These are phyloP conservation scores for Chalciporus piperatus DNA, from an alignment of 768 basidiomycete species.

Conservation along the genomic window DNA sequence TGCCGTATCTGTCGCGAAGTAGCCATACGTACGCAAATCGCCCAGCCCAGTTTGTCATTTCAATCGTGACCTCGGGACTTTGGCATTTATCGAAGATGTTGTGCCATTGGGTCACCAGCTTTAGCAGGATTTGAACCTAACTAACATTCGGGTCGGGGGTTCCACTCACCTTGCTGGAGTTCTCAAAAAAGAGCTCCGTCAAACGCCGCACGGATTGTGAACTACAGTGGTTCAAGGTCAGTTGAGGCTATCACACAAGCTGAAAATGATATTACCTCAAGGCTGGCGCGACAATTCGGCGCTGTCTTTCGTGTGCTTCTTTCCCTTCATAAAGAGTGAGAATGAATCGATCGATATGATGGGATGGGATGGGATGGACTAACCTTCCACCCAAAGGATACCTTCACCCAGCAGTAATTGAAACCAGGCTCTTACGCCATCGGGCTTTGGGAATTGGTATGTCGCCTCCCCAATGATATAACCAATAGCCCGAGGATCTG, in stretches of 20 bases:
- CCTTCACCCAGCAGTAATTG: conserved; percentile 58
- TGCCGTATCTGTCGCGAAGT: neutral
- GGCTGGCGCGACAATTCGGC: conserved; percentile 52
- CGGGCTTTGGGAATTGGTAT: conserved; percentile 60
- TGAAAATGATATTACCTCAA: conserved; percentile 40
- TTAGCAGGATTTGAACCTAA: conserved; percentile 5
- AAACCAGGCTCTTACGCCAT: conserved; percentile 64
- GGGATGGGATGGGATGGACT: conserved; percentile 1
- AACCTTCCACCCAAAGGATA: conserved; percentile 66
- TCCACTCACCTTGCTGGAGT: conserved; percentile 38
- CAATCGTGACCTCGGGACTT: conserved; percentile 43
- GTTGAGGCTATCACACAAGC: neutral
- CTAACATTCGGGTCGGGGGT: neutral
- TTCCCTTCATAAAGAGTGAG: conserved; percentile 38
- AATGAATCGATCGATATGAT: neutral
- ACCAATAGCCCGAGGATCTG: conserved; percentile 49
- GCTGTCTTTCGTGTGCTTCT: conserved; percentile 54
- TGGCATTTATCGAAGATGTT: conserved; percentile 42
- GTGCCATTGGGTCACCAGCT: conserved; percentile 50
- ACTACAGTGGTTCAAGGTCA: conserved; percentile 27
- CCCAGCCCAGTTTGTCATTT: conserved; percentile 57
- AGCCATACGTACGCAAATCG: conserved; percentile 52
- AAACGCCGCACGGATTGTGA: conserved; percentile 53
- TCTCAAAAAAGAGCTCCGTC: conserved; percentile 53
- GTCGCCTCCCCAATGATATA: conserved; percentile 54